Evolutionary conservation across 1,284 basidiomycete species (phyloP).

Genomic region (Macrocystidia cucumis): DNA sequence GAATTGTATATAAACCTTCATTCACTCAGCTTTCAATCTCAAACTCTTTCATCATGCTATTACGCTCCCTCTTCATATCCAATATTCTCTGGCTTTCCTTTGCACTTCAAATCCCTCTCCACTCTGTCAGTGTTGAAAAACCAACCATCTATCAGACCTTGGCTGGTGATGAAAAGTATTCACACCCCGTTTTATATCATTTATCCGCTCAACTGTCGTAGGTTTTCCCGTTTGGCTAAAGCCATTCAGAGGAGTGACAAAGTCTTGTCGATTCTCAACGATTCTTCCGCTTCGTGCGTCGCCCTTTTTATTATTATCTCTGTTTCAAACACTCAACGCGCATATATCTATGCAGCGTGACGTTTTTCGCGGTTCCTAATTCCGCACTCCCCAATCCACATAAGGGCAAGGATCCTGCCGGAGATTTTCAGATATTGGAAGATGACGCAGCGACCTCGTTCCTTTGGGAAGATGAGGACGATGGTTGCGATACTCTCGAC

Average conservation of each 20-base stretch:
- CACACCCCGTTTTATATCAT: neutral
- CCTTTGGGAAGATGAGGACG: no score
- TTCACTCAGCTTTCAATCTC: no score
- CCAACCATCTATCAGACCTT: slow-evolving; percentile 10
- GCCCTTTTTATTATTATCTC: neutral
- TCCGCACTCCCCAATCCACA: slow-evolving; percentile 26
- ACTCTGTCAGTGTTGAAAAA: no score
- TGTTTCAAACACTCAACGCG: neutral
- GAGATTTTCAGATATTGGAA: neutral
- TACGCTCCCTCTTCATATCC: no score
- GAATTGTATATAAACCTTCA: no score
- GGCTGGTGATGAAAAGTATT: slow-evolving; percentile 9
- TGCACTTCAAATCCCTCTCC: no score
- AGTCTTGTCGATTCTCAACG: slow-evolving; percentile 11
- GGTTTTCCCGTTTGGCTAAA: slow-evolving; percentile 11
- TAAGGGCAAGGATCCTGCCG: slow-evolving; percentile 7
- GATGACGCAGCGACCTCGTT: no score
- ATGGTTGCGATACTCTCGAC: no score
- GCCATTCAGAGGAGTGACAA: slow-evolving; percentile 10
- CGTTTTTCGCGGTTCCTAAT: slow-evolving; percentile 47
- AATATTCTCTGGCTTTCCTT: no score
- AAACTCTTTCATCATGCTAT: no score
- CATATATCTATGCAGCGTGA: slow-evolving; percentile 26
- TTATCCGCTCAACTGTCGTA: neutral
- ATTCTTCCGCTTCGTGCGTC: slow-evolving; percentile 8